Evolutionary conservation across 331 rosid species (phyloP), one percentile per base, ranked within the genome.

Genomic region (Rosa hybrid): DNA sequence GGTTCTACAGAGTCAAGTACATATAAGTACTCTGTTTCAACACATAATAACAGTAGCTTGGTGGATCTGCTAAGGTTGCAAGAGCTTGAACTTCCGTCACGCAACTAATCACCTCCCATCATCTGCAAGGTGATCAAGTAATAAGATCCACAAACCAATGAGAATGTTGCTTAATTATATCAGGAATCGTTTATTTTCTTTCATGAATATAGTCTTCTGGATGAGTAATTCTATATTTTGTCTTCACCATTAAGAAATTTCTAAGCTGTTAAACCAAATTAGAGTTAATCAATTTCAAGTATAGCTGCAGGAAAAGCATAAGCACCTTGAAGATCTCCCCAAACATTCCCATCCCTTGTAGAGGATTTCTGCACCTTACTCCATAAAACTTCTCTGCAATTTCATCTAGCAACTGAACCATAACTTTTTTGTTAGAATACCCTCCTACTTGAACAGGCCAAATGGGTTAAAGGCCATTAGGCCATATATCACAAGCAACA

Each of bases 341-440:
- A 51, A 96, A 90, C 94, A 96, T 86, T 39, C 99, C 99, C 94
- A 96, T 86, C 64, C 99, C 99, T 92, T 89, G 92, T 59, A 93
- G 77, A 3, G 99, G 97, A 81, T 90, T 93, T 86, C 86, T 93
- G 68, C 96, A 88, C 41, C 86, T 89, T 54, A 96, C 96, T 76
- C 96, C 96, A 67, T 85, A 96, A 82, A 93, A 93, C 83, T 84
- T 96, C 87, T 88, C 94, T 3, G 93, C 97, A 57, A 93, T 85
- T 27, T 91, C 96, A 79, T 96, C 99, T 42, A 89, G 90, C 90
- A 96, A 87, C 99, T 93, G 82, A 79, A 84, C 71, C 86, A 84
- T 71, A 81, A 76, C 75, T 70, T 72, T 80, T 74, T 17, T 17
- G 81, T 91, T 76, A 93, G 86, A 82, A 45, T 34, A 76, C 5